These are phyloP conservation scores for Citrus sinensis DNA, from an alignment of 345 rosid genomes.

Conservation along the genomic window DNA sequence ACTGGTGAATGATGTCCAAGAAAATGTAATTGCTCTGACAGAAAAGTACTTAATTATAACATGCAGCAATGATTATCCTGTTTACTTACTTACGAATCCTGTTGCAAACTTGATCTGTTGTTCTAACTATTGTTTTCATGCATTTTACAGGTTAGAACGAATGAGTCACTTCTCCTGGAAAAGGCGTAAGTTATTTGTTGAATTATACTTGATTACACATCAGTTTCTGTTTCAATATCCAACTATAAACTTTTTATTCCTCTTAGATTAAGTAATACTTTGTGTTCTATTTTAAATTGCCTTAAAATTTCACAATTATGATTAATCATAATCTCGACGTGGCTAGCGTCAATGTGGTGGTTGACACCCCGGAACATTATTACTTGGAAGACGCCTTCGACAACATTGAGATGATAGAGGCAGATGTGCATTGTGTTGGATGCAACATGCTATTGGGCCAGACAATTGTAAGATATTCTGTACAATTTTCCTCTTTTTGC, in stretches of 20 bases:
- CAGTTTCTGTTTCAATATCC: neutral
- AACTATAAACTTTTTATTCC: neutral
- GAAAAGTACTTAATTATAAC: neutral
- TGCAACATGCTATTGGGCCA: neutral
- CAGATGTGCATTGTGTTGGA: neutral
- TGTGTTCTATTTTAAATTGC: neutral
- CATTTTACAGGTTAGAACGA: neutral
- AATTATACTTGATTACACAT: neutral
- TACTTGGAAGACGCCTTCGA: neutral
- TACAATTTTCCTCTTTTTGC: neutral
- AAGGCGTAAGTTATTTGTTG: neutral
- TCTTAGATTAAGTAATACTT: neutral
- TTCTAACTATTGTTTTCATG: neutral
- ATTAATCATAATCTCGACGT: neutral
- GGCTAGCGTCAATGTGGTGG: neutral
- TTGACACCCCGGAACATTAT: neutral
- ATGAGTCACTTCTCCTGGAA: neutral
- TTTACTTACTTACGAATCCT: neutral
- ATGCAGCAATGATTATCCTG: neutral
- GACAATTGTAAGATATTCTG: neutral
- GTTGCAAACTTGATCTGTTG: neutral
- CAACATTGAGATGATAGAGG: neutral
- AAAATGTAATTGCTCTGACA: neutral
- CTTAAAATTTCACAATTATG: neutral
- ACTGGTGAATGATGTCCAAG: neutral